Conservation (phyloP, 1,284 basidiomycete genomes). For the Athelia sp. region DNA sequence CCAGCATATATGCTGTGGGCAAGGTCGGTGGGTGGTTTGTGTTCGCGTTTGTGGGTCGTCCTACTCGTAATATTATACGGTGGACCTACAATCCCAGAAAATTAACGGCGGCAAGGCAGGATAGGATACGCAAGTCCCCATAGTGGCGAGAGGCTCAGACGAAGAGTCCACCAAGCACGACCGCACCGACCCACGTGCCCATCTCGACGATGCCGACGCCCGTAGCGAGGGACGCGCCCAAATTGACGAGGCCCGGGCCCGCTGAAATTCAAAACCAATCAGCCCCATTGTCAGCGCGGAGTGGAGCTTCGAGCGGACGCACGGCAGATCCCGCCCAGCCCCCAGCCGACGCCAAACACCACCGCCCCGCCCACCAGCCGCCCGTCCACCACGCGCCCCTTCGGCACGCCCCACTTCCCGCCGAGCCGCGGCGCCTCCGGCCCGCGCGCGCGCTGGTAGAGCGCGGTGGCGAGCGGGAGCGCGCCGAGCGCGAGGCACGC, state of each 20-base stretch:
- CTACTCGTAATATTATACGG: too few relatives aligned
- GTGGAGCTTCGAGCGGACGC: too few relatives aligned
- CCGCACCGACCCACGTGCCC: slow-evolving; percentile 35
- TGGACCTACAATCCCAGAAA: too few relatives aligned
- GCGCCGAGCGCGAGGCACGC: slow-evolving; percentile 44
- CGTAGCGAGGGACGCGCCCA: slow-evolving; percentile 39
- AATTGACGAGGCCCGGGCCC: slow-evolving; percentile 51
- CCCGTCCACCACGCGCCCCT: slow-evolving; percentile 36
- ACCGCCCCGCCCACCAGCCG: slow-evolving; percentile 49
- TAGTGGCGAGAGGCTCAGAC: too few relatives aligned
- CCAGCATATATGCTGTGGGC: too few relatives aligned
- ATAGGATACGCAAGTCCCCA: too few relatives aligned
- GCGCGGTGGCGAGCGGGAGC: slow-evolving; percentile 33
- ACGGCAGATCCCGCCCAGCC: slow-evolving; percentile 61
- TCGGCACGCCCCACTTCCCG: slow-evolving; percentile 35
- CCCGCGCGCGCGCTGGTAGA: slow-evolving; percentile 35
- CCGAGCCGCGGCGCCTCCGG: slow-evolving; percentile 31
- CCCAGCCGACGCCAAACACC: slow-evolving; percentile 69
- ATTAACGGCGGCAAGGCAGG: too few relatives aligned
- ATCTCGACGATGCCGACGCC: slow-evolving; percentile 25
- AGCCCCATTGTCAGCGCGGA: too few relatives aligned
- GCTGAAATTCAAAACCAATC: slow-evolving; percentile 31
- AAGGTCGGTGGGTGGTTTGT: too few relatives aligned
- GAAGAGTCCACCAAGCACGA: slow-evolving; percentile 36
- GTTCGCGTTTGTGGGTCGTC: too few relatives aligned